Percentiles rank a stretch among this genome's conserved stretches.
These are phyloP conservation scores for Mallotus japonicus DNA, from an alignment of 441 rosid genomes.

Conservation along the genomic window DNA sequence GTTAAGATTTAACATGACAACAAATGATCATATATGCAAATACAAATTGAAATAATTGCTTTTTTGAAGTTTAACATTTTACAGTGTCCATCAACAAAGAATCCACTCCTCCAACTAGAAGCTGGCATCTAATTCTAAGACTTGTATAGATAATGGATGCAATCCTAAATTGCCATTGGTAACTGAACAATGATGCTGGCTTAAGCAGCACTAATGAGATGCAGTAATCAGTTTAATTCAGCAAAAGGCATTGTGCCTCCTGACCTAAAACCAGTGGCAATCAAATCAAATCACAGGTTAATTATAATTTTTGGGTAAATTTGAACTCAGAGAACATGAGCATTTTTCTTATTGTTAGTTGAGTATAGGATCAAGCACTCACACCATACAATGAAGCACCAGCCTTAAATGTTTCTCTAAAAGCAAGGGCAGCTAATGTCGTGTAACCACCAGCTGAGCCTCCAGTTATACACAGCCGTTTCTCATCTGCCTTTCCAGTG, in stretches of 20 bases:
- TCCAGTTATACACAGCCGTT: constrained; percentile 84
- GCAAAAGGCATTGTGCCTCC: background rate
- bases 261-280: background rate
- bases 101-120: background rate
- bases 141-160: background rate
- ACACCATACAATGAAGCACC: constrained; percentile 92
- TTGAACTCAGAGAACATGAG: constrained; percentile 1
- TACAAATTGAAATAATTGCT: too few species aligned
- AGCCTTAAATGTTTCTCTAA: constrained; percentile 77
- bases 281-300: background rate
- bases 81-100: background rate
- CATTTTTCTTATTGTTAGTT: background rate
- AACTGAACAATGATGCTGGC: background rate
- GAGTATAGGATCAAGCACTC: constrained; percentile 35
- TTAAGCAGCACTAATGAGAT: background rate
- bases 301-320: background rate
- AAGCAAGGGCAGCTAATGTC: constrained; percentile 86
- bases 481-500: constrained; percentile 63
- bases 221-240: background rate
- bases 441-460: constrained; percentile 97
- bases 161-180: background rate
- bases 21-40: background rate
- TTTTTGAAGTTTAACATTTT: too few species aligned
- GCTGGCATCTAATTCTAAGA: background rate
- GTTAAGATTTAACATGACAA: background rate